A percentile compares a stretch with the other conserved stretches of the same genome.
phyloP scores from a whole-genome alignment of 164 flowering plant genomes.

The Litsea cubeba region DNA sequence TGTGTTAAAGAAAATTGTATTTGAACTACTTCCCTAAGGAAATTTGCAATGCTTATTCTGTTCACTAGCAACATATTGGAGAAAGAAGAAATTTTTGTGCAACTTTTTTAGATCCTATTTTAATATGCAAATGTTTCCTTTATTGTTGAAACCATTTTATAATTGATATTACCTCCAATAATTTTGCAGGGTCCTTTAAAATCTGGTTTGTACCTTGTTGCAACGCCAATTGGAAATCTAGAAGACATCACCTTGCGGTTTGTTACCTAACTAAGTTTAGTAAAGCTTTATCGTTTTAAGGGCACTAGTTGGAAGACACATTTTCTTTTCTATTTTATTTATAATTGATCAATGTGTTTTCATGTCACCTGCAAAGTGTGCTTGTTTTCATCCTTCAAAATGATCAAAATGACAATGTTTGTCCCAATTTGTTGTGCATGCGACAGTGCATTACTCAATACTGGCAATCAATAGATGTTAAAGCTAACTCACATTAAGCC shows the following conservation, averaged over 20 bases:
- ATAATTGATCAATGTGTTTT: neutral
- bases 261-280: neutral
- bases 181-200: conserved; percentile 50
- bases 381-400: neutral
- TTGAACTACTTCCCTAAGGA: neutral
- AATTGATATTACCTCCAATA: neutral
- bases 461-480: neutral
- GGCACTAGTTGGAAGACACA: neutral
- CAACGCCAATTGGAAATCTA: conserved; percentile 98
- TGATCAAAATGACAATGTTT: neutral
- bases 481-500: neutral
- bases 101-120: too few species aligned
- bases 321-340: neutral
- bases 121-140: neutral
- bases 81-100: neutral
- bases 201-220: conserved; percentile 83
- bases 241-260: conserved; percentile 82
- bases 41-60: neutral
- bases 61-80: neutral
- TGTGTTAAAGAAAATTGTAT: neutral
- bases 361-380: neutral
- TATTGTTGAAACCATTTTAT: neutral
- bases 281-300: too few species aligned
- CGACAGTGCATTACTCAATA: neutral
- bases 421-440: neutral